Evolutionary conservation across 1,139 yeast species (phyloP).

Genomic region (Suhomyces choctaworum): DNA sequence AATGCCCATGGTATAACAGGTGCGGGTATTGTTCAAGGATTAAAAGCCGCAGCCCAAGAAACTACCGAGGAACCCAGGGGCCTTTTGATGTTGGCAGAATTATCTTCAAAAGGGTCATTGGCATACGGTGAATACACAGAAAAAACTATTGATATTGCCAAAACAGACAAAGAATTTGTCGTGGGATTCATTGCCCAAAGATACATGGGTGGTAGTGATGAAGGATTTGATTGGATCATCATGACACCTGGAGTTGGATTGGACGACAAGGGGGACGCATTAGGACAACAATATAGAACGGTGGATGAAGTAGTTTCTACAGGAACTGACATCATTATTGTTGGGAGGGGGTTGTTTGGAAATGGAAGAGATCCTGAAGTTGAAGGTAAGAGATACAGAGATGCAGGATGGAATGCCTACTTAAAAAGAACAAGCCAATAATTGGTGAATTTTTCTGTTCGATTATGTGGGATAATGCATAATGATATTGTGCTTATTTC

Average conservation of each 20-base stretch:
- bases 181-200: constrained; percentile 96
- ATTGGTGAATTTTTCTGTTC: too few relatives aligned
- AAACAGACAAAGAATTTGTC: constrained; percentile 81
- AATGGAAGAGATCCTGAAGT: constrained; percentile 87
- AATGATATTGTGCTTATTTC: too few relatives aligned
- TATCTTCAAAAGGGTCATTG: constrained; percentile 88
- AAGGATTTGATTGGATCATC: constrained; percentile 90
- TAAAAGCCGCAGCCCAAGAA: constrained; percentile 79
- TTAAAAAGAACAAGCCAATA: constrained; percentile 36
- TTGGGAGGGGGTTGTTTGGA: constrained; percentile 96
- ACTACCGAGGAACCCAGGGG: constrained; percentile 74
- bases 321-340: constrained; percentile 93
- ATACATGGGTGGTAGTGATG: constrained; percentile 79
- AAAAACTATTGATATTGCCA: constrained; percentile 87
- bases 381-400: constrained; percentile 86
- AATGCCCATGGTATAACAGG: constrained; percentile 99
- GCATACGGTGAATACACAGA: constrained; percentile 90
- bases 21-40: constrained; percentile 85
- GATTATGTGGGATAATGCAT: too few relatives aligned
- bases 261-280: constrained; percentile 93
- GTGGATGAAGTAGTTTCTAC: constrained; percentile 78
- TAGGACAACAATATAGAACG: constrained; percentile 96
- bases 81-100: constrained; percentile 90
- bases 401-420: constrained; percentile 95
- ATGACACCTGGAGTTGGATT: constrained; percentile 99